phyloP scores from a whole-genome alignment of 169 alveolate species.

The Eimeria tenella region DNA sequence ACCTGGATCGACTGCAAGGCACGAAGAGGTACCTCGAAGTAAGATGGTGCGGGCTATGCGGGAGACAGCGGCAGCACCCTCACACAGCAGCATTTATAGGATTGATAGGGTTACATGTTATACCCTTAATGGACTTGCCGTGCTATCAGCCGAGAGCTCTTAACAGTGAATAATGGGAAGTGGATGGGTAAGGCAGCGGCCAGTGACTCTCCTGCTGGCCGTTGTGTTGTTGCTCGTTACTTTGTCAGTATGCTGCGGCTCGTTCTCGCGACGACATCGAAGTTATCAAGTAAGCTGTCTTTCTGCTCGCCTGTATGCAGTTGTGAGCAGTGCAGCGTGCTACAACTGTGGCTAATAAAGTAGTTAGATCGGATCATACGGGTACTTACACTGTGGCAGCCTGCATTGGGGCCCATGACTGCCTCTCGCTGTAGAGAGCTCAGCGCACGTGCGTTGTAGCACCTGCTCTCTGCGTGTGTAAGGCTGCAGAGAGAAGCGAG shows the following conservation, averaged over 20 bases:
- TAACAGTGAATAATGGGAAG: neutral
- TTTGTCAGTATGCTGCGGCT: conserved; percentile 52
- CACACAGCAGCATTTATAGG: too few species aligned
- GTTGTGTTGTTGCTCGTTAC: neutral
- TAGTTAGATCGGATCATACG: neutral
- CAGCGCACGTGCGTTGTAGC: neutral
- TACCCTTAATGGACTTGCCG: neutral
- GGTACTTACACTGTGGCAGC: neutral
- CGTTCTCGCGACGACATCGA: conserved; percentile 68
- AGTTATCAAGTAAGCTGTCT: conserved; percentile 18
- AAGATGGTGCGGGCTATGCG: neutral
- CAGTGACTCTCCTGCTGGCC: neutral
- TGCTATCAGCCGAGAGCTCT: neutral
- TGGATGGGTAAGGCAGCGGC: neutral
- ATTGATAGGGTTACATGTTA: too few species aligned
- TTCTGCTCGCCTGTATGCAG: neutral
- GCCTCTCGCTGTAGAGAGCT: neutral
- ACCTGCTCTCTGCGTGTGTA: neutral
- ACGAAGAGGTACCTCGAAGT: conserved; percentile 63
- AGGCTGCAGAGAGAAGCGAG: conserved; percentile 61
- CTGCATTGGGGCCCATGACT: neutral
- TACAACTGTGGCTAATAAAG: too few species aligned
- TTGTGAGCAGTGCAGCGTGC: too few species aligned
- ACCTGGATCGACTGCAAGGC: conserved; percentile 39
- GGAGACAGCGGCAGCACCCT: too few species aligned